These are phyloP conservation scores for Trypanosoma melophagium DNA, from an alignment of 208 protist genomes.

Conservation along the genomic window DNA sequence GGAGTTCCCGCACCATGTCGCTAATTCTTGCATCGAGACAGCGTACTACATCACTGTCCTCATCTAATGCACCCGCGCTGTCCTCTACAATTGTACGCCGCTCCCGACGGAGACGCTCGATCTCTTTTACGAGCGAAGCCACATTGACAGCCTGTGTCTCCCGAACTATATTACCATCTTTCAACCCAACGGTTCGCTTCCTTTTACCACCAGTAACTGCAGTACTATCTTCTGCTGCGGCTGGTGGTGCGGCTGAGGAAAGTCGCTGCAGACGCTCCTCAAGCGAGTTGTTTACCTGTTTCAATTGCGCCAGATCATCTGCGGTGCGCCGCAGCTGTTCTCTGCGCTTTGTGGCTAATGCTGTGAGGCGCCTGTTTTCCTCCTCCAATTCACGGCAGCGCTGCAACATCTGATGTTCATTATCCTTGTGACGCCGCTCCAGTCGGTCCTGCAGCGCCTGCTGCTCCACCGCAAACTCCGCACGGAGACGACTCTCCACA, in stretches of 20 bases:
- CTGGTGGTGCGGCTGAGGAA: background rate
- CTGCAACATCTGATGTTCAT: conserved; percentile 30
- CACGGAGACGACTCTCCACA: conserved; percentile 22
- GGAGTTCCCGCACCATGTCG: conserved; percentile 43
- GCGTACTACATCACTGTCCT: conserved; percentile 51
- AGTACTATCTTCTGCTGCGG: background rate
- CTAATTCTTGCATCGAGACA: conserved; percentile 51
- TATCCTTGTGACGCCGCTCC: conserved; percentile 39
- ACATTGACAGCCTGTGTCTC: background rate
- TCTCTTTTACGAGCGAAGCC: conserved; percentile 29
- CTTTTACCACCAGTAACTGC: background rate
- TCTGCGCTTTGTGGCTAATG: conserved; percentile 53
- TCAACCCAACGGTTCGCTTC: background rate
- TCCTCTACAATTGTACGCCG: conserved; percentile 48
- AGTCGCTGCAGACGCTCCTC: conserved; percentile 1
- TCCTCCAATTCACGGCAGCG: conserved; percentile 55
- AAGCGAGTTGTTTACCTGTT: background rate
- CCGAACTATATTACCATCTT: too few relatives aligned
- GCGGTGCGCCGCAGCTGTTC: conserved; percentile 46
- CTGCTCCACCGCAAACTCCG: conserved; percentile 40
- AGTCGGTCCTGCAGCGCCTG: conserved; percentile 42
- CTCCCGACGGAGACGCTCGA: conserved; percentile 55
- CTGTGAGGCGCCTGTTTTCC: conserved; percentile 53
- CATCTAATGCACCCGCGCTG: conserved; percentile 62
- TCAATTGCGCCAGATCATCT: conserved; percentile 13